A percentile compares a stretch with the other conserved stretches of the same genome.
Evolutionary conservation across 2,329 filamentous ascomycete genomes (phyloP).

Genomic region (Lecanicillium sp.): DNA sequence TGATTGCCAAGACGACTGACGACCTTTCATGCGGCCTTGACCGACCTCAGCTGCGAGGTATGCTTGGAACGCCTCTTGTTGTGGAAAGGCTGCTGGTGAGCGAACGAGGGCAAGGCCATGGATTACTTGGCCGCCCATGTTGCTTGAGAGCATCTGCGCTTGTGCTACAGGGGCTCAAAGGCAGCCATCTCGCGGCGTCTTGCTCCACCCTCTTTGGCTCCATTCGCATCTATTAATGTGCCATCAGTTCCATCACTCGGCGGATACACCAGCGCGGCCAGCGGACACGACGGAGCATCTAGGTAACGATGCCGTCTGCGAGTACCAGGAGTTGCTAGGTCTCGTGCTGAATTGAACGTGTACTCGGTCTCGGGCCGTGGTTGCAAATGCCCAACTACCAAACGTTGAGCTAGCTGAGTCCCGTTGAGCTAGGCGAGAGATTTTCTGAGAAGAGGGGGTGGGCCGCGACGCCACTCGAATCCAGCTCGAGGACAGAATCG

Average conservation of each 20-base stretch:
- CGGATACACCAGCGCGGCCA: not conserved
- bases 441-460: not conserved
- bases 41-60: not conserved
- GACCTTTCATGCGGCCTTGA: not conserved
- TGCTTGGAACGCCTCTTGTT: conserved; percentile 7
- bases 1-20: conserved; percentile 3
- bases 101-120: not conserved
- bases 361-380: not conserved
- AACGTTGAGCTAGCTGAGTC: conserved; percentile 3
- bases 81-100: not conserved
- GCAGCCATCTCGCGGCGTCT: conserved; percentile 1
- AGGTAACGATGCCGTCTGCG: not conserved
- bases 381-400: not conserved
- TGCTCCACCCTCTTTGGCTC: conserved; percentile 9
- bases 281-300: too few relatives aligned
- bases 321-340: not conserved
- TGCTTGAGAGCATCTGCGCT: conserved; percentile 7
- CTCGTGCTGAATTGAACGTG: not conserved
- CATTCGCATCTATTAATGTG: conserved; percentile 3
- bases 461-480: not conserved
- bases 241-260: conserved; percentile 3
- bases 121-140: not conserved
- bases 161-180: conserved; percentile 7
- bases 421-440: not conserved
- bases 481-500: not conserved